A percentile compares a stretch with the other conserved stretches of the same genome.
Conservation (phyloP, 192 early-diverging fungal species). For the Backusella tarrabulga region DNA sequence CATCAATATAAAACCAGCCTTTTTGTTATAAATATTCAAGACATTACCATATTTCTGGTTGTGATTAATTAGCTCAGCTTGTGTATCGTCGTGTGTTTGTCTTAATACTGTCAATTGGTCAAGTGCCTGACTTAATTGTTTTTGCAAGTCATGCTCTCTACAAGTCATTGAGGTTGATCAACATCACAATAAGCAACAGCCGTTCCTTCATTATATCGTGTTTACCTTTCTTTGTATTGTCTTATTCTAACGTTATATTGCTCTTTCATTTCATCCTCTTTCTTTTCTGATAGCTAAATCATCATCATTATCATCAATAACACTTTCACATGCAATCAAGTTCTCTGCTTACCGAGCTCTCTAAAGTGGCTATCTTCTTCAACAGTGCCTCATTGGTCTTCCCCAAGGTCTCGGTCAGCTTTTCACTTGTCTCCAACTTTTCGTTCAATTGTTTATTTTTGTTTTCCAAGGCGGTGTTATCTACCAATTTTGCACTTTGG, state of each 20-base stretch:
- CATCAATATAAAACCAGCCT: not conserved
- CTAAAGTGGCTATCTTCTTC: slow-evolving; percentile 55
- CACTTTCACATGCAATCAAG: not conserved
- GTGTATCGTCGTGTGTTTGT: slow-evolving; percentile 68
- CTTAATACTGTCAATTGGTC: slow-evolving; percentile 68
- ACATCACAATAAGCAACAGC: not conserved
- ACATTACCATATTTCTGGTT: slow-evolving; percentile 56
- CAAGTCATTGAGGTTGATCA: not conserved
- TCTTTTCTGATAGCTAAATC: slow-evolving; percentile 54
- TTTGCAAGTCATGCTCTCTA: slow-evolving; percentile 79
- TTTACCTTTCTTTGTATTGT: slow-evolving; percentile 76
- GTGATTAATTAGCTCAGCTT: slow-evolving; percentile 64
- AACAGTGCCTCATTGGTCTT: slow-evolving; percentile 49
- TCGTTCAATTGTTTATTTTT: slow-evolving; percentile 61
- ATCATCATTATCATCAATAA: not conserved
- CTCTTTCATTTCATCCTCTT: slow-evolving; percentile 71
- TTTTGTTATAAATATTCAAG: not conserved
- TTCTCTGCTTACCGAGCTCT: slow-evolving; percentile 44
- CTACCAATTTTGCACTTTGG: slow-evolving; percentile 46
- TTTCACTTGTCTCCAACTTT: slow-evolving; percentile 45
- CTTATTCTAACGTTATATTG: slow-evolving; percentile 80
- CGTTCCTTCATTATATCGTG: no score
- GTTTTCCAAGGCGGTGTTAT: slow-evolving; percentile 41
- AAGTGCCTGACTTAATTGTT: slow-evolving; percentile 77
- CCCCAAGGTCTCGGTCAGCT: slow-evolving; percentile 47